Evolutionary conservation across 2,329 filamentous ascomycete species (phyloP), one percentile per base, ranked within the genome.

Genomic region (Endoconidiophora laricicola): DNA sequence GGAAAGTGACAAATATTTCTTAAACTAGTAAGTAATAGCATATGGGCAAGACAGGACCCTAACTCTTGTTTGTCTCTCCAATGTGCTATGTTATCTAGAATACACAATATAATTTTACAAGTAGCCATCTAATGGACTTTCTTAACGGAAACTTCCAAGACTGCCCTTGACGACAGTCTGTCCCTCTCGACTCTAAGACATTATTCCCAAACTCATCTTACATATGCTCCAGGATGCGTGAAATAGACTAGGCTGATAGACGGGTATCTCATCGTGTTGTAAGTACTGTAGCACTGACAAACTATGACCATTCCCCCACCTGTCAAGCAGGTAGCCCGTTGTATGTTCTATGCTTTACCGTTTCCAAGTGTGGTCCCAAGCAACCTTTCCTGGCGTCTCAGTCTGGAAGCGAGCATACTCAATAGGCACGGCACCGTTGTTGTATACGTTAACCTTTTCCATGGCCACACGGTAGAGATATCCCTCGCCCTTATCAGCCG

Each of bases 321-420:
- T 23, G 20, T 44, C 36, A n/a, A 40, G 24, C 26, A 7, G 23
- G 5, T 23, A 24, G 10, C 10, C 24, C 18, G 16, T 20, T 20
- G 14, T 46, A 10, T 16, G 50, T 38, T 38, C 45, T 48, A 52
- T 20, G 14, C 22, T 46, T 47, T 46, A 53, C 65, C 81, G 76
- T 69, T 79, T 94, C 91, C 91, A 98, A 10, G 70, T 81, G 66
- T 94, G 80, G 68, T 96, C 91, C 87, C 90, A 98, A n/a, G 86
- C 78, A 57, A 81, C 77, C 60, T 72, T 73, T 0, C 72, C 70
- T 5, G 90, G 90, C 46, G 77, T 86, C 61, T 96, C 90, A 29
- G 84, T 90, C 73, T 94, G 83, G 55, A 77, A 70, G 56, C 84
- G 71, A 24, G 83, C 83, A 70, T 94, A 95, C 72, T 98, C 91